Evolutionary conservation across 805 yeast genomes (phyloP).

Genomic region (Candida golubevii): DNA sequence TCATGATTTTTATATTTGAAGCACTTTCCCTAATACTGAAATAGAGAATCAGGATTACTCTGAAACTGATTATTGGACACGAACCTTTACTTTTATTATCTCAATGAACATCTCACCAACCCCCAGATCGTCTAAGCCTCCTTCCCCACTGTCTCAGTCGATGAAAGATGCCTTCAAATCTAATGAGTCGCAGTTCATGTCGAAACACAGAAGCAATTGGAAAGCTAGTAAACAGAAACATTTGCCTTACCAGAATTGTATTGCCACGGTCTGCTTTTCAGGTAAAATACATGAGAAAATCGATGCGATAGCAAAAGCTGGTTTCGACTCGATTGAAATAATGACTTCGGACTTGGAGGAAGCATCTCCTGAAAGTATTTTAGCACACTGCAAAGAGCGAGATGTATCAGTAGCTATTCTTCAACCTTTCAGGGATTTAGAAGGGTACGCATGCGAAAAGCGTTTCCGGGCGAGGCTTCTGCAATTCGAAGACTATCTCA

Average conservation of each 20-base stretch:
- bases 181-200: too few relatives aligned
- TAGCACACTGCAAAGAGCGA: constrained; percentile 4
- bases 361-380: constrained; percentile 7
- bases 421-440: constrained; percentile 18
- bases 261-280: constrained; percentile 12
- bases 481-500: constrained; percentile 10
- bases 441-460: constrained; percentile 9
- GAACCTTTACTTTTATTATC: too few relatives aligned
- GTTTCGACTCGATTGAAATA: constrained; percentile 16
- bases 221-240: neutral
- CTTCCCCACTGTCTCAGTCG: neutral
- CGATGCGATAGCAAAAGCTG: constrained; percentile 12
- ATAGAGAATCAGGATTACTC: too few relatives aligned
- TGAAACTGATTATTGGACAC: too few relatives aligned
- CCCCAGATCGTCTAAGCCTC: neutral
- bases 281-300: constrained; percentile 15
- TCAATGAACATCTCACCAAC: neutral
- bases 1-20: too few relatives aligned
- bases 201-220: too few relatives aligned
- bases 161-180: neutral
- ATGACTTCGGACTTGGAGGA: constrained; percentile 9
- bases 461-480: constrained; percentile 6
- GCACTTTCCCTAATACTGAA: too few relatives aligned
- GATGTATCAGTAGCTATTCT: constrained; percentile 9
- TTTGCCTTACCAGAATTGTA: constrained; percentile 5